A percentile compares a stretch with the other conserved stretches of the same genome.
phyloP scores from a whole-genome alignment of 805 yeast genomes.

The Candida sonorensis region DNA sequence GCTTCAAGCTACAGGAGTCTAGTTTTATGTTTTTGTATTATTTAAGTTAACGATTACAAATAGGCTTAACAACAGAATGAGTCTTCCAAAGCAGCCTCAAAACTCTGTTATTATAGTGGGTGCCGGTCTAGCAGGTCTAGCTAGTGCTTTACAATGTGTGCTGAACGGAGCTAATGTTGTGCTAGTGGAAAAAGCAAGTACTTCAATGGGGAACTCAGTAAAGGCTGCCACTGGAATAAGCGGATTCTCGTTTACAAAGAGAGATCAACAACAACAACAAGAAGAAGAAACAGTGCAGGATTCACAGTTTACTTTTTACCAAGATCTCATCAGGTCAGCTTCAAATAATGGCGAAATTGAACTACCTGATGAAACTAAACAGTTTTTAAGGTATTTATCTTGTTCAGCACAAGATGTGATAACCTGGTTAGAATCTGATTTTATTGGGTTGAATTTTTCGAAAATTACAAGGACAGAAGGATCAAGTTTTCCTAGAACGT shows the following conservation, averaged over 20 bases:
- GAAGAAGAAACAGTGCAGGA: too few species aligned
- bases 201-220: slow-evolving; percentile 54
- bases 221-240: slow-evolving; percentile 61
- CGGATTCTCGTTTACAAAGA: too few species aligned
- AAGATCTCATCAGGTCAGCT: slow-evolving; percentile 61
- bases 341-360: slow-evolving; percentile 28
- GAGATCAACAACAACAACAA: too few species aligned
- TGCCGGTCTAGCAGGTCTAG: slow-evolving; percentile 58
- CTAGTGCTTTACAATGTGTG: slow-evolving; percentile 48
- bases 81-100: slow-evolving; percentile 14
- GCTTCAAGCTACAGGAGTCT: too few species aligned
- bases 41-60: too few species aligned
- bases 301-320: slow-evolving; percentile 47
- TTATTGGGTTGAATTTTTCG: slow-evolving; percentile 42
- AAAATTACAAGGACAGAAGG: slow-evolving; percentile 6
- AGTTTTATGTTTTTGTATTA: too few species aligned
- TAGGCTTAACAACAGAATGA: too few species aligned
- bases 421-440: slow-evolving; percentile 63
- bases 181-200: slow-evolving; percentile 49
- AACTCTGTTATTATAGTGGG: slow-evolving; percentile 51
- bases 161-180: slow-evolving; percentile 44
- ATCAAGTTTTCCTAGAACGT: slow-evolving; percentile 9
- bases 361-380: slow-evolving; percentile 47
- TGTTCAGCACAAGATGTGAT: slow-evolving; percentile 58
- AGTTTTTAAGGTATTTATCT: slow-evolving; percentile 34